Base-by-base conservation (phyloP, 345 rosid species). In the Murraya paniculata region DNA sequence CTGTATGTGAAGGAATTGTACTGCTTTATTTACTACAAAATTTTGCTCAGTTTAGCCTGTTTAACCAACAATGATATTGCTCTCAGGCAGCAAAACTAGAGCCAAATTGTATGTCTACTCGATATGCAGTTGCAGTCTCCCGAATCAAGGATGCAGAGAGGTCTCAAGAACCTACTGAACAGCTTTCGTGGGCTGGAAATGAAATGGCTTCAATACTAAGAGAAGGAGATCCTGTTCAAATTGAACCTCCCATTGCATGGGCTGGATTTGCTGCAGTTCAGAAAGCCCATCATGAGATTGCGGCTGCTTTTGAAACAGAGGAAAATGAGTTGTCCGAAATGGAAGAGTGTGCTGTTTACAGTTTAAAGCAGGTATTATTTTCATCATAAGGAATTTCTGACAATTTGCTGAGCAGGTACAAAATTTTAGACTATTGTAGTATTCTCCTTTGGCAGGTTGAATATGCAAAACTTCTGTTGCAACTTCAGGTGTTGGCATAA, bases 141-240 rank as follows among this genome's bases (percentile, higher is more conserved):
- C 87, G 99, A 76, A 83, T 92, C 73, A 96, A 91, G 88, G 98
- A 96, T 88, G 94, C 88, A 7, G 99, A 96, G 87, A 86, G 97
- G 87, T 92, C 93, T 85, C 99, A 92, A 85, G 97, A 94, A 86
- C 94, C 90, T 70, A 86, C 87, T 57, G 98, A 94, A 53, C 97
- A 92, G 80, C 91, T 96, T 78, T 80, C 89, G 18, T 94, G 90
- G 97, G 99, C 98, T 77, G 92, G 94, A 77, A 91, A 96, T 82
- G 99, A 96, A 87, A 96, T 96, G 98, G 98, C 97, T 76, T 94
- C 99, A 35, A 88, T 94, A 56, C 77, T 92, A 78, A 90, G 99
- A 83, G 99, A 96, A 83, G 97, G 97, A 78, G 99, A 96, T 36
- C 78, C 93, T 83, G 90, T 87, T 81, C 91, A 88, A 8, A 86